Conservation (phyloP, 2,329 filamentous ascomycete genomes). For the Beauveria sp. region DNA sequence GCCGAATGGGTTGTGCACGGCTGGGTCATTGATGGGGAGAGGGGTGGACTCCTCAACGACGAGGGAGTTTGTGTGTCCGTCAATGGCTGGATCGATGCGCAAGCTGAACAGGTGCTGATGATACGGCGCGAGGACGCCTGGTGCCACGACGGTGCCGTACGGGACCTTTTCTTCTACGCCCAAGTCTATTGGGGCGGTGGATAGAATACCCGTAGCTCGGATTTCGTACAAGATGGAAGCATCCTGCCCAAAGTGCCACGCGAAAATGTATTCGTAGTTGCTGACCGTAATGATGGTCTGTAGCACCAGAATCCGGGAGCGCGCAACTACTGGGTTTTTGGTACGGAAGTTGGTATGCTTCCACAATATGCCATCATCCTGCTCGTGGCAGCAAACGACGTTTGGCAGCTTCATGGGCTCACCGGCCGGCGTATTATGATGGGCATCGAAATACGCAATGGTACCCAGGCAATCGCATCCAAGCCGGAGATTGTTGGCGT, state of each 20-base stretch:
- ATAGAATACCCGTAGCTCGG: constrained; percentile 35
- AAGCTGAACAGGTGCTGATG: constrained; percentile 63
- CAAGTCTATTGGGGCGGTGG: constrained; percentile 38
- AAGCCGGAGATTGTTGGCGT: constrained; percentile 56
- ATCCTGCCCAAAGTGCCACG: constrained; percentile 43
- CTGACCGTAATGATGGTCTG: constrained; percentile 56
- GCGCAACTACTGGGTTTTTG: constrained; percentile 44
- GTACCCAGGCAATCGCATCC: constrained; percentile 60
- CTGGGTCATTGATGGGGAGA: constrained; percentile 35
- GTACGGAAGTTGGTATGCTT: constrained; percentile 56
- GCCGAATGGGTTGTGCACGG: constrained; percentile 44
- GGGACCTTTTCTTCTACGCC: constrained; percentile 40
- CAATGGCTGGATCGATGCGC: constrained; percentile 57
- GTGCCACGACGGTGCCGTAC: constrained; percentile 54
- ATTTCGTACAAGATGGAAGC: constrained; percentile 32
- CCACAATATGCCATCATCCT: constrained; percentile 48
- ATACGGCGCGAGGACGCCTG: constrained; percentile 55
- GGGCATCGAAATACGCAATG: constrained; percentile 37
- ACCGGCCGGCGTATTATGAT: constrained; percentile 23
- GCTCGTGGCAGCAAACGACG: constrained; percentile 28
- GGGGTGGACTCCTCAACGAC: constrained; percentile 29
- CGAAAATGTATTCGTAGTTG: constrained; percentile 51
- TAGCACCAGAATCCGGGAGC: constrained; percentile 48
- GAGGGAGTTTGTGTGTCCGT: constrained; percentile 50
- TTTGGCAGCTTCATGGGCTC: constrained; percentile 26